Conservation (phyloP, 176 grass and related monocot genomes). For the Pontederia paniculata region DNA sequence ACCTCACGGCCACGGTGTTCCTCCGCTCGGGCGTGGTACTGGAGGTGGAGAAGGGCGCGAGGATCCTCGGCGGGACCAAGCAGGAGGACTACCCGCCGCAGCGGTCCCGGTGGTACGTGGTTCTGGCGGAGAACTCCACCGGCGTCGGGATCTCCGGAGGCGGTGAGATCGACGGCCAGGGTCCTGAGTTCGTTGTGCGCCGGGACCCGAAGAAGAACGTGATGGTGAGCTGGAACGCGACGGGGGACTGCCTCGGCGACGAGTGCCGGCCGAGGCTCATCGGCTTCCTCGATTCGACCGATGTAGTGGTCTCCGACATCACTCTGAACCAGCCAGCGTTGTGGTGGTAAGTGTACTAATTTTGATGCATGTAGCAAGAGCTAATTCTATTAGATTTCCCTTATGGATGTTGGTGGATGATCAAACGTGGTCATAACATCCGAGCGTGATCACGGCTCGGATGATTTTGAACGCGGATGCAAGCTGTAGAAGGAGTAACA, state of each 20-base stretch:
- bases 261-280: slow-evolving; percentile 80
- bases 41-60: slow-evolving; percentile 50
- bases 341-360: slow-evolving; percentile 57
- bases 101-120: slow-evolving; percentile 59
- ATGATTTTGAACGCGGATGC: too few species aligned
- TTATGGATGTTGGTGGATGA: too few species aligned
- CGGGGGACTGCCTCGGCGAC: slow-evolving; percentile 54
- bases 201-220: slow-evolving; percentile 67
- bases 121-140: slow-evolving; percentile 72
- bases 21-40: slow-evolving; percentile 62
- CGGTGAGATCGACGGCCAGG: slow-evolving; percentile 89
- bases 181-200: slow-evolving; percentile 52
- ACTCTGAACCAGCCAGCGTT: slow-evolving; percentile 71
- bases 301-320: slow-evolving; percentile 50
- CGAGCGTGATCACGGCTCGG: too few species aligned
- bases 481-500: too few species aligned
- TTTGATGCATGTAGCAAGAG: too few species aligned
- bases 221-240: slow-evolving; percentile 95
- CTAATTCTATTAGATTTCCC: too few species aligned
- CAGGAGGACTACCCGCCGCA: slow-evolving; percentile 64
- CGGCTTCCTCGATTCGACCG: slow-evolving; percentile 72
- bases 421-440: too few species aligned
- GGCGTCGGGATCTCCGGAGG: slow-evolving; percentile 60
- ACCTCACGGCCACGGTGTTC: slow-evolving; percentile 73
- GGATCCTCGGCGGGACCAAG: slow-evolving; percentile 63